Base-by-base conservation (phyloP, 148 eudicot species). In the Rhododendron kiyosumense region DNA sequence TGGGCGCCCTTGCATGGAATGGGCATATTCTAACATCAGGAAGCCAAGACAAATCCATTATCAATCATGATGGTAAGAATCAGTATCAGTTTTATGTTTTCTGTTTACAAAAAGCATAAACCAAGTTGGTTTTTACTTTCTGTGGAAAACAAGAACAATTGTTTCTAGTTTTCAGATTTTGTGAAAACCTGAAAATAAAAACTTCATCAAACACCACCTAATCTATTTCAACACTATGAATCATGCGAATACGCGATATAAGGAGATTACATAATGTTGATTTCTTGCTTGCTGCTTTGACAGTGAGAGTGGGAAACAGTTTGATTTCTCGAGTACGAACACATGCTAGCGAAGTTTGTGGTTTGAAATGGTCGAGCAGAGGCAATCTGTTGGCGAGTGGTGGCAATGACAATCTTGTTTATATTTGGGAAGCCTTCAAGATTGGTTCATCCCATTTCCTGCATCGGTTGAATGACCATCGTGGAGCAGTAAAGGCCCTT, bases 341-440 rank as follows among this genome's bases (percentile, higher is more conserved):
- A 45, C 91, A 91, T 78, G 26, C n/a, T 0, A 26, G 67, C 0
- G 84, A 81, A 83, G 89, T 91, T 10, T 91, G 91, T 80, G 90
- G 91, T 4, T 65, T 91, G 86, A 88, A 85, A 81, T 91, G 93
- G 93, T 91, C 93, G 28, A 81, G 36, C 54, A 57, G 63, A 24
- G 91, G 93, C 28, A 89, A 85, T 80, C 30, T 45, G 34, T 26
- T 91, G 75, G 93, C 93, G 18, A 91, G 93, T 85, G 93, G 92
- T 77, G 91, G 92, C 20, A 54, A 89, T 30, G 92, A 91, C 77
- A 86, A 85, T 83, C 74, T 49, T 15, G 79, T 91, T 30, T 89
- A 88, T 89, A 86, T 91, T 51, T 91, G 91, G 91, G 91, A 91
- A 43, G 86, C 88, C 18, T 83, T 85, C 11, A 89, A 57, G 61